Evolutionary conservation across 176 grass and related monocot genomes (phyloP).

Genomic region (Zoysia japonica): DNA sequence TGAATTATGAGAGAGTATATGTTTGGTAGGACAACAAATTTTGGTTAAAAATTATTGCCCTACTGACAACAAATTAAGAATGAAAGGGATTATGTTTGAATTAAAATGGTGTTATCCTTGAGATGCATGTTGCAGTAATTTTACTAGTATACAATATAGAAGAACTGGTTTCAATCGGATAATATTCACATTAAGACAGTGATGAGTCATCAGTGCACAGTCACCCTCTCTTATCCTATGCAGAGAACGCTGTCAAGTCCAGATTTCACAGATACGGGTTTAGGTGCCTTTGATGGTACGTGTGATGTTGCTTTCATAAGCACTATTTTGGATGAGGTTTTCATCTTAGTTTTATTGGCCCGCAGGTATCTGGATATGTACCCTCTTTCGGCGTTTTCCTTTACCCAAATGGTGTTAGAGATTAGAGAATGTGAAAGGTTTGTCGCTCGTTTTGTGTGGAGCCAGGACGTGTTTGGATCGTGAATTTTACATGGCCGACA

Average conservation of each 20-base stretch:
- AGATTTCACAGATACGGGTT: not conserved
- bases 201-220: not conserved
- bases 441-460: not conserved
- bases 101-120: too few species aligned
- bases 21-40: too few species aligned
- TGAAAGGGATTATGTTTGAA: too few species aligned
- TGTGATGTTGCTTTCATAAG: slow-evolving; percentile 20
- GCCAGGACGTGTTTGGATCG: slow-evolving; percentile 3
- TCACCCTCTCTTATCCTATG: not conserved
- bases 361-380: not conserved
- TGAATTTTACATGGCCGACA: slow-evolving; percentile 14
- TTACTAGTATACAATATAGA: too few species aligned
- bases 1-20: too few species aligned
- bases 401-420: not conserved
- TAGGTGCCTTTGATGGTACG: not conserved
- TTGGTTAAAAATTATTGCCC: too few species aligned
- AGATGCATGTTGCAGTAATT: too few species aligned
- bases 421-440: not conserved
- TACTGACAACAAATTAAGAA: too few species aligned
- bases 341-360: not conserved
- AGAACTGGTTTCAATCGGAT: not conserved
- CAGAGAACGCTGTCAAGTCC: not conserved
- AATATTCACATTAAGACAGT: not conserved
- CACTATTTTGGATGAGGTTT: slow-evolving; percentile 32
- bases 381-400: not conserved